Conservation (phyloP, 2,329 filamentous ascomycete genomes). For the Penicillium sp. region DNA sequence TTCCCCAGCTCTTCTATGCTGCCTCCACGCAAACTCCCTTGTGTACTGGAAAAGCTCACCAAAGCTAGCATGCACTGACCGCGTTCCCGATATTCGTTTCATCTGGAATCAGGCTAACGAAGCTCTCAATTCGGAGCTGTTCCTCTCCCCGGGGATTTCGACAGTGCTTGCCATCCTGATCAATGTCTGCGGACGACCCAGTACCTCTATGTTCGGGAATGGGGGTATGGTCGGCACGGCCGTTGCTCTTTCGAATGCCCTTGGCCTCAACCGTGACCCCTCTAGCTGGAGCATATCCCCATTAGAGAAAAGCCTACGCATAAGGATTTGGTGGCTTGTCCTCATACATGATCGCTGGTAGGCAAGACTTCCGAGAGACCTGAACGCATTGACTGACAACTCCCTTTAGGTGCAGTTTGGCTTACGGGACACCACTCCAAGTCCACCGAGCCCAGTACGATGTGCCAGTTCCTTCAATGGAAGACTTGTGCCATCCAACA, state of each 20-base stretch:
- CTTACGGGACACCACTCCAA: conserved; percentile 58
- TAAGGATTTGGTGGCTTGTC: conserved; percentile 62
- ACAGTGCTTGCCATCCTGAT: conserved; percentile 58
- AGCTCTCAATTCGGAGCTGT: conserved; percentile 59
- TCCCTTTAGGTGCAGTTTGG: conserved; percentile 52
- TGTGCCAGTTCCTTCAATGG: conserved; percentile 49
- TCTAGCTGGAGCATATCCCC: conserved; percentile 57
- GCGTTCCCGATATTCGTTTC: conserved; percentile 57
- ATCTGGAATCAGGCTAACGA: conserved; percentile 63
- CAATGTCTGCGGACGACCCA: conserved; percentile 60
- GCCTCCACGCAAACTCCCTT: conserved; percentile 57
- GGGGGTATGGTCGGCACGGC: conserved; percentile 56
- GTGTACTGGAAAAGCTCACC: conserved; percentile 55
- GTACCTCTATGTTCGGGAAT: conserved; percentile 60
- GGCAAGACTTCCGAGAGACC: no score
- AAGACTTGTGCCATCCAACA: conserved; percentile 35
- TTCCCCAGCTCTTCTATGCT: conserved; percentile 57
- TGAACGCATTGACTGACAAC: conserved; percentile 6
- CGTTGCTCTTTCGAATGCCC: conserved; percentile 57
- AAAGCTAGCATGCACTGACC: conserved; percentile 34
- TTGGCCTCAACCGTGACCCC: conserved; percentile 61
- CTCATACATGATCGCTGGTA: conserved; percentile 62
- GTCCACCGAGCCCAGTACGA: conserved; percentile 54
- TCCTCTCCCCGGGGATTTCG: conserved; percentile 58
- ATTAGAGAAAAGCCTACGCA: conserved; percentile 56